phyloP scores from a whole-genome alignment of 305 asterid genomes.

The Solanum chacoense region DNA sequence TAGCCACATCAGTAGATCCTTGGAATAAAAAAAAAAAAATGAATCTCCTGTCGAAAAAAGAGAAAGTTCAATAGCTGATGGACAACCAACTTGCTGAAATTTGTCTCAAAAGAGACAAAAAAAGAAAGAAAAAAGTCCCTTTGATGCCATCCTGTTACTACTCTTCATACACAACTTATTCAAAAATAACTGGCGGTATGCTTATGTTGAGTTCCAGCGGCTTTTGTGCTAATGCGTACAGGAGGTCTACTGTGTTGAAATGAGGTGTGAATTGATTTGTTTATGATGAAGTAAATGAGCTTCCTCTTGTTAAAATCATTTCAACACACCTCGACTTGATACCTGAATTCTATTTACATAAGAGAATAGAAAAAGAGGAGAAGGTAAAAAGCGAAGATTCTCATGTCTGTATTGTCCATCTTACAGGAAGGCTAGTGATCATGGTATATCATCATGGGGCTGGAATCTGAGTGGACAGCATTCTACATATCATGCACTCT shows the following conservation, averaged over 20 bases:
- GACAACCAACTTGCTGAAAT: not conserved
- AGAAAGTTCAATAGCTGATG: not conserved
- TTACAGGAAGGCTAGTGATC: constrained; percentile 71
- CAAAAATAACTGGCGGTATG: not conserved
- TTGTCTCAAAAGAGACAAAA: not conserved
- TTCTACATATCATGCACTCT: constrained; percentile 97
- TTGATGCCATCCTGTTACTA: not conserved
- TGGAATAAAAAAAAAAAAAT: not conserved
- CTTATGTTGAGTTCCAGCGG: not conserved
- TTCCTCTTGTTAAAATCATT: not conserved
- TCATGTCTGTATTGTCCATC: not conserved
- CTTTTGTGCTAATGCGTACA: not conserved
- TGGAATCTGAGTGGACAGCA: constrained; percentile 96
- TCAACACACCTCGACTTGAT: not conserved
- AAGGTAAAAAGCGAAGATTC: not conserved
- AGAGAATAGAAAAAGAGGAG: not conserved
- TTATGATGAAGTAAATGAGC: not conserved
- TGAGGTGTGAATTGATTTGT: not conserved
- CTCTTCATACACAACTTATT: not conserved
- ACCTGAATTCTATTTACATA: not conserved
- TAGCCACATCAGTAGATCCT: not conserved
- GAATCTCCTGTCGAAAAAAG: not conserved
- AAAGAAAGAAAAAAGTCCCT: not conserved
- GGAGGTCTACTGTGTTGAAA: not conserved
- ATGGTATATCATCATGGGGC: constrained; percentile 98